A percentile compares a stretch with the other conserved stretches of the same genome.
Conservation (phyloP, 2,329 filamentous ascomycete genomes). For the Cladorrhinum sp. region DNA sequence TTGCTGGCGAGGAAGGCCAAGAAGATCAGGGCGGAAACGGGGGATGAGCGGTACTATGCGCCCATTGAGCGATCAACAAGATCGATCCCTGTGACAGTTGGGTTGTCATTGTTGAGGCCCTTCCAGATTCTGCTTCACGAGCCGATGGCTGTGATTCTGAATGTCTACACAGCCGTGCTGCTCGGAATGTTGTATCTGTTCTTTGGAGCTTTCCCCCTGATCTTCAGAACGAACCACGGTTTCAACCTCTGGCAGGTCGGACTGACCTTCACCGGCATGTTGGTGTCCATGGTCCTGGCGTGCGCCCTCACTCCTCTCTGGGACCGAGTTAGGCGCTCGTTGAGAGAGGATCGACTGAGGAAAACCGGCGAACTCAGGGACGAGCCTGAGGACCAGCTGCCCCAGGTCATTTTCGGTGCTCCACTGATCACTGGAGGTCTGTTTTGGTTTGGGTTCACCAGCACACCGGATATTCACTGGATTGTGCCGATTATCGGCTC, state of each 20-base stretch:
- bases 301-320: conserved; percentile 64
- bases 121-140: conserved; percentile 77
- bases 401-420: conserved; percentile 70
- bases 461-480: conserved; percentile 71
- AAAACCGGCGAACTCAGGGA: conserved; percentile 55
- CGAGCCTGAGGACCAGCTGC: conserved; percentile 85
- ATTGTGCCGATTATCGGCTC: conserved; percentile 73
- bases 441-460: conserved; percentile 88
- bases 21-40: conserved; percentile 67
- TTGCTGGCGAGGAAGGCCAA: conserved; percentile 70
- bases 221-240: conserved; percentile 71
- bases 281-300: conserved; percentile 65
- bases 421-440: conserved; percentile 75
- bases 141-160: conserved; percentile 81
- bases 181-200: conserved; percentile 87
- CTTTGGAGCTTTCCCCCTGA: conserved; percentile 81
- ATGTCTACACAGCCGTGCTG: conserved; percentile 79
- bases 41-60: conserved; percentile 72
- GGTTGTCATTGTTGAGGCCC: conserved; percentile 61
- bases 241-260: conserved; percentile 79
- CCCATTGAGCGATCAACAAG: conserved; percentile 70
- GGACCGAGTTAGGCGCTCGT: conserved; percentile 54
- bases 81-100: conserved; percentile 62
- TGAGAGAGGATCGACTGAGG: conserved; percentile 52
- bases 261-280: conserved; percentile 71